phyloP scores from a whole-genome alignment of 257 asterid species.

The Paraleonurus japonicus region DNA sequence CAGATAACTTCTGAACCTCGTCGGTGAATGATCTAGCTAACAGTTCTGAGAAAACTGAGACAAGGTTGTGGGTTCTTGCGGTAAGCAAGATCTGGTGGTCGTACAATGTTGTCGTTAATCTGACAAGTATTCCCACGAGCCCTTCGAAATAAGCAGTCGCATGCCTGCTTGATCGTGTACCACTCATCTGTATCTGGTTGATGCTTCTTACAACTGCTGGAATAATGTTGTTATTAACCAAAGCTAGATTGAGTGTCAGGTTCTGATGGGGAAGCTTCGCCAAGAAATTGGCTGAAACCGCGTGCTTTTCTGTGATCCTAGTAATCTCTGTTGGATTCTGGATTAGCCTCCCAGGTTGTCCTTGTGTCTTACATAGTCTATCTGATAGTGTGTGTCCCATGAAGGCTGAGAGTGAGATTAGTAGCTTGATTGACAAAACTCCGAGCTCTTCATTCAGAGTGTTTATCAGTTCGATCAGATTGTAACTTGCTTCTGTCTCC shows the following conservation, averaged over 20 bases:
- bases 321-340: slow-evolving; percentile 38
- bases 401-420: slow-evolving; percentile 47
- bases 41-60: slow-evolving; percentile 55
- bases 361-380: slow-evolving; percentile 63
- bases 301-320: slow-evolving; percentile 59
- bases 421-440: slow-evolving; percentile 53
- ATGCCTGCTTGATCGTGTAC: slow-evolving; percentile 63
- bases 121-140: slow-evolving; percentile 67
- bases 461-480: slow-evolving; percentile 64
- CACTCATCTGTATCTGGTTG: slow-evolving; percentile 48
- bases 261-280: slow-evolving; percentile 83
- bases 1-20: slow-evolving; percentile 67
- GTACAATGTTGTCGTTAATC: slow-evolving; percentile 69
- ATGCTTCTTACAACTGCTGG: slow-evolving; percentile 46
- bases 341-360: slow-evolving; percentile 66
- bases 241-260: slow-evolving; percentile 60
- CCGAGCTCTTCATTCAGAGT: slow-evolving; percentile 59
- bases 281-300: slow-evolving; percentile 63
- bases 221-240: slow-evolving; percentile 48
- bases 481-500: slow-evolving; percentile 68
- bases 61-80: slow-evolving; percentile 51
- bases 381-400: slow-evolving; percentile 81
- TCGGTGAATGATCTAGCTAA: slow-evolving; percentile 58
- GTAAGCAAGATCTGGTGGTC: slow-evolving; percentile 57
- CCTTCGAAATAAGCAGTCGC: slow-evolving; percentile 69